Evolutionary conservation across 805 yeast genomes (phyloP).

Genomic region (Sporopachydermia quercuum): DNA sequence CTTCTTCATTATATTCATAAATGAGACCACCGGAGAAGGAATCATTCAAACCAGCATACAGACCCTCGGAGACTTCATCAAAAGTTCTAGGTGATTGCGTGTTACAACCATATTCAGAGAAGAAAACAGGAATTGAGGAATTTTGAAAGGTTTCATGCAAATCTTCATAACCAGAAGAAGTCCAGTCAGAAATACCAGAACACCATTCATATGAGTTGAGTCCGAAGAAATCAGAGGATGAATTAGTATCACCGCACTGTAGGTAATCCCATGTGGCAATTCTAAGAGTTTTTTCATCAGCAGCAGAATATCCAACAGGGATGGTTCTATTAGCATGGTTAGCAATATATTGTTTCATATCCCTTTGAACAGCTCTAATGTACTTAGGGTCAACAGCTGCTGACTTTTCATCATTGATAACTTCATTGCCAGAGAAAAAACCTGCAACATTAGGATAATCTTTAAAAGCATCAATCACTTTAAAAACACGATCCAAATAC

Average conservation of each 20-base stretch:
- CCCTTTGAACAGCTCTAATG: conserved; percentile 85
- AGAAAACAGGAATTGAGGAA: conserved; percentile 51
- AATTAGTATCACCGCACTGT: conserved; percentile 49
- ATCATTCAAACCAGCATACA: conserved; percentile 41
- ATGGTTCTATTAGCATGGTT: conserved; percentile 56
- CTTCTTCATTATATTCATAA: conserved; percentile 79
- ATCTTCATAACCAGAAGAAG: conserved; percentile 50
- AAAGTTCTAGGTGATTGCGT: conserved; percentile 64
- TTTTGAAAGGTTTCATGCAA: conserved; percentile 43
- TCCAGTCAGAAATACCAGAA: conserved; percentile 51
- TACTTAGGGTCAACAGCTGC: conserved; percentile 56
- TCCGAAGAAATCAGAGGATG: conserved; percentile 70
- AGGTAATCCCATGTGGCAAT: conserved; percentile 64
- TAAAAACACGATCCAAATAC: conserved; percentile 69
- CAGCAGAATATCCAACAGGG: conserved; percentile 96
- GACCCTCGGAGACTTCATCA: conserved; percentile 55
- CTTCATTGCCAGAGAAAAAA: conserved; percentile 84
- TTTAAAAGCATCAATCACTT: conserved; percentile 73
- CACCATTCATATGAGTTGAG: conserved; percentile 96
- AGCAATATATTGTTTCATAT: conserved; percentile 68
- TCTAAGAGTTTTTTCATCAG: conserved; percentile 61
- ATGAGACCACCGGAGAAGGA: conserved; percentile 80
- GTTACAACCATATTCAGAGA: conserved; percentile 80
- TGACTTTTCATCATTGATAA: conserved; percentile 62
- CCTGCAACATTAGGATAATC: conserved; percentile 75